Conservation (phyloP, 2,329 filamentous ascomycete genomes). For the Venturia effusa region DNA sequence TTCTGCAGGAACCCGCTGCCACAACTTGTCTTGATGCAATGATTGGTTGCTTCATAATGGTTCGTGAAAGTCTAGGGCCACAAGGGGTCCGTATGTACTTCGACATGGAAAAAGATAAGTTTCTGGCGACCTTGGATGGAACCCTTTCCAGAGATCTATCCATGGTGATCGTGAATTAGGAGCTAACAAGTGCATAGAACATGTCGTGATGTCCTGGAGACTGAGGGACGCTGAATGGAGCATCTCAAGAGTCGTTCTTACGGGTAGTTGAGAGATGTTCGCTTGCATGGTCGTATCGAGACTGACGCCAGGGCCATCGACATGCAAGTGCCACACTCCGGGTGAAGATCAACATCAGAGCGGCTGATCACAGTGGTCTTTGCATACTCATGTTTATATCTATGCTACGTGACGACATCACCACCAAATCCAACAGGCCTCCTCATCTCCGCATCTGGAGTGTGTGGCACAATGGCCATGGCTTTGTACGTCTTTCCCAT, state of each 20-base stretch:
- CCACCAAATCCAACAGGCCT: conserved; percentile 90
- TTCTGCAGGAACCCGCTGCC: neutral
- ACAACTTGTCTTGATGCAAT: neutral
- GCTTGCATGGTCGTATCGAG: neutral
- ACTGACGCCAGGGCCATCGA: neutral
- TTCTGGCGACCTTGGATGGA: no score
- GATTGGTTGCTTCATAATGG: neutral
- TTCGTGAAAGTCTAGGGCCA: neutral
- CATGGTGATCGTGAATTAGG: no score
- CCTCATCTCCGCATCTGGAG: conserved; percentile 51
- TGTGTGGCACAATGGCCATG: conserved; percentile 68
- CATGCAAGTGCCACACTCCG: neutral
- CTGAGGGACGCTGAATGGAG: no score
- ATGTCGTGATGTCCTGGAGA: no score
- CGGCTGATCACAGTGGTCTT: neutral
- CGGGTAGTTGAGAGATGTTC: neutral
- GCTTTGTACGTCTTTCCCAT: conserved; percentile 97
- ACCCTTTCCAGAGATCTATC: no score
- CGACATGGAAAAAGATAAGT: no score
- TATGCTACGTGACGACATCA: conserved; percentile 28
- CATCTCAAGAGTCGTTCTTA: neutral
- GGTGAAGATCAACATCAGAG: neutral
- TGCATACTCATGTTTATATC: neutral
- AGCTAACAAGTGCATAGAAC: no score
- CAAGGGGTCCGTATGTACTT: no score